Percentiles rank a stretch among this genome's conserved stretches.
phyloP scores from a whole-genome alignment of 805 yeast genomes.

The Saturnispora serradocipensis region DNA sequence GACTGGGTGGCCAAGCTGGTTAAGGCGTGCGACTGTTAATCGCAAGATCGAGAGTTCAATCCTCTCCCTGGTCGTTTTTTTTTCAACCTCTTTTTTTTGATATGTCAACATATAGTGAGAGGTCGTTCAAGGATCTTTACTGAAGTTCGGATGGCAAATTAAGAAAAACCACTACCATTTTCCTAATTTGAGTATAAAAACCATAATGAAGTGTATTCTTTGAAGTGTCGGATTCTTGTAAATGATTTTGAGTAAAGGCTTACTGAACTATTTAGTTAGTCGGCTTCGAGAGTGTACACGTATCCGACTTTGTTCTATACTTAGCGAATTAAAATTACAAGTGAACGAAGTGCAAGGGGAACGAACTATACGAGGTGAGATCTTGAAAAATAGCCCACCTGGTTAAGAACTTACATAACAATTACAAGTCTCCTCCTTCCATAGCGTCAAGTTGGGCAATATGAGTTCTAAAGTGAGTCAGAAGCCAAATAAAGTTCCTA shows the following conservation, averaged over 20 bases:
- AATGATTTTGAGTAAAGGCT: no score
- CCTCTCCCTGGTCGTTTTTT: conserved; percentile 44
- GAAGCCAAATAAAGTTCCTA: not conserved
- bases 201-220: no score
- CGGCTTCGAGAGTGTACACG: no score
- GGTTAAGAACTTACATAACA: not conserved
- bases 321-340: not conserved
- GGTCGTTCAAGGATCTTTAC: no score
- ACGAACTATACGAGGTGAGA: not conserved
- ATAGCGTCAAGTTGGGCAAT: not conserved
- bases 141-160: no score
- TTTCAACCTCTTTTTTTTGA: not conserved
- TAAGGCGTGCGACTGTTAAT: conserved; percentile 57
- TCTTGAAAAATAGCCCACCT: not conserved
- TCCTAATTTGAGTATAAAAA: no score
- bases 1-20: conserved; percentile 54
- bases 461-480: not conserved
- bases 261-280: no score
- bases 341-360: not conserved
- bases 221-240: no score
- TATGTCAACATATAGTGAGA: no score
- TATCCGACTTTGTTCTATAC: not conserved
- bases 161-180: no score
- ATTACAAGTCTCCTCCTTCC: not conserved
- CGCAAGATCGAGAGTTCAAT: conserved; percentile 56